Percentiles rank a stretch among this genome's conserved stretches.
Conservation (phyloP, 305 asterid genomes). For the Ajuga reptans region DNA sequence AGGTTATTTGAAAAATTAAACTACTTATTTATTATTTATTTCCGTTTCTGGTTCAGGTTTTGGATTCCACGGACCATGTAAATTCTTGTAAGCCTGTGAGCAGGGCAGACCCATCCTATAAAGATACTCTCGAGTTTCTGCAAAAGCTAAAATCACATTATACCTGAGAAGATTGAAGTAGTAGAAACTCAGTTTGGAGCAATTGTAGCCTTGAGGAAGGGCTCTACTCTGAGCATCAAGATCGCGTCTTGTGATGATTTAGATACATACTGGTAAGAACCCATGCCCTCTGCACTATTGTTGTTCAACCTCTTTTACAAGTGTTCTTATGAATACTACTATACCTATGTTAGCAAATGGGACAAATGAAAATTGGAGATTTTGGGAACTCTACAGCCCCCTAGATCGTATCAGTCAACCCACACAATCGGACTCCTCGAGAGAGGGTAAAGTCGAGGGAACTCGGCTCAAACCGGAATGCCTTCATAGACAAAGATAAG, state of each 20-base stretch:
- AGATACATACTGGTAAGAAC: neutral
- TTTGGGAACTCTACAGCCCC: no score
- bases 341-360: slow-evolving; percentile 31
- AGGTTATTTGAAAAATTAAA: neutral
- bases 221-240: no score
- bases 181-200: neutral
- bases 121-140: slow-evolving; percentile 69
- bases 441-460: no score
- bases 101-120: slow-evolving; percentile 81
- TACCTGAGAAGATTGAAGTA: slow-evolving; percentile 19
- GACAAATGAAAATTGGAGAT: no score
- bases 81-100: slow-evolving; percentile 92
- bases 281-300: neutral
- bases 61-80: slow-evolving; percentile 94
- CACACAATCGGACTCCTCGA: no score
- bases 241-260: neutral
- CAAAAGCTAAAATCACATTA: slow-evolving; percentile 60
- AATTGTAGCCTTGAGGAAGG: neutral
- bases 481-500: no score
- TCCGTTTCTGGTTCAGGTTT: slow-evolving; percentile 47
- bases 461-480: no score
- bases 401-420: no score
- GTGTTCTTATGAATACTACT: neutral
- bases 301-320: neutral
- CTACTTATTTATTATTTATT: neutral